Evolutionary conservation across 1,284 basidiomycete species (phyloP).

Genomic region (Heliocybe sulcata): DNA sequence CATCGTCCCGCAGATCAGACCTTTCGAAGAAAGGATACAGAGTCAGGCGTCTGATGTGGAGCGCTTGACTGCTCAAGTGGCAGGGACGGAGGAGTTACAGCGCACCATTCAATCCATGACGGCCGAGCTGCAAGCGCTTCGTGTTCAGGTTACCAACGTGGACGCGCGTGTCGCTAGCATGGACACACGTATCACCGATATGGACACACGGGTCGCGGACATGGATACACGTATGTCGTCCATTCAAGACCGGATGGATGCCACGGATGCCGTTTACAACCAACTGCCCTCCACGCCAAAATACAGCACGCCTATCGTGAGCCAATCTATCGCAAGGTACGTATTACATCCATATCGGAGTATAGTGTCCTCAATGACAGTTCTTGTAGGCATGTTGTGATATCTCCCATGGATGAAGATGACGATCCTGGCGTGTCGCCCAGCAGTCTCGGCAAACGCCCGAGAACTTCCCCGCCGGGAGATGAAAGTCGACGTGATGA

Average conservation of each 20-base stretch:
- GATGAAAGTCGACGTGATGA: conserved; percentile 22
- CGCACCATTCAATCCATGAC: conserved; percentile 2
- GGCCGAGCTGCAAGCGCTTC: conserved; percentile 1
- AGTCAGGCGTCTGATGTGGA: conserved; percentile 6
- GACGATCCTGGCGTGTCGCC: conserved; percentile 30
- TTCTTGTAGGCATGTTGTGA: background rate
- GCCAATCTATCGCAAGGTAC: background rate
- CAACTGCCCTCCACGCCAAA: background rate
- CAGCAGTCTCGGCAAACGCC: conserved; percentile 50
- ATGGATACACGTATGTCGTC: conserved; percentile 1
- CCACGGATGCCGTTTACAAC: background rate
- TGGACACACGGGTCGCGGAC: background rate
- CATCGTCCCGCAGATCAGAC: conserved; percentile 33
- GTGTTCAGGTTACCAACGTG: background rate
- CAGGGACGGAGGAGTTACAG: conserved; percentile 1
- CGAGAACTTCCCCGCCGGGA: conserved; percentile 40
- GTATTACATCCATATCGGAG: background rate
- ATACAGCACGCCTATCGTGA: background rate
- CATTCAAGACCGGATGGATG: conserved; percentile 7
- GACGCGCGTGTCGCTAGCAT: too few relatives aligned
- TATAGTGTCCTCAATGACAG: background rate
- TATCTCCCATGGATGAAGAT: background rate
- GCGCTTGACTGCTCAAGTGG: background rate
- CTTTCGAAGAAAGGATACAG: conserved; percentile 42
- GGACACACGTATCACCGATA: too few relatives aligned